Evolutionary conservation across 768 basidiomycete genomes (phyloP).

Genomic region (Crassisporium funariophilum): DNA sequence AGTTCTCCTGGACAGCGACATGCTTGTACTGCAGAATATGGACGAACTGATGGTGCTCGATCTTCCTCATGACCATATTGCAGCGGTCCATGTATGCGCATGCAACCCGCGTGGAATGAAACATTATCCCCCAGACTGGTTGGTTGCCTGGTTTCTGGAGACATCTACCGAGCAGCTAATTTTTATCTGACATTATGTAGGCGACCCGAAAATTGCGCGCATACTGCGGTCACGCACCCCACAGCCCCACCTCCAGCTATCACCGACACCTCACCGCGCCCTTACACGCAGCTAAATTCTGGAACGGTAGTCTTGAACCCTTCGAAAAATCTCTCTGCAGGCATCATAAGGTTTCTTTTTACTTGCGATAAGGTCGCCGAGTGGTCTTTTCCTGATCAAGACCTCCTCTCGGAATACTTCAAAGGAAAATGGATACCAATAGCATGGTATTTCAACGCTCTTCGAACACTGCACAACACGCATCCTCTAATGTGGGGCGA

Average conservation of each 20-base stretch:
- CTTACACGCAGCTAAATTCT: conserved; percentile 85
- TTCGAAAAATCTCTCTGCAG: conserved; percentile 53
- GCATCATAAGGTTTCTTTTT: conserved; percentile 58
- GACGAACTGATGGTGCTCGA: conserved; percentile 68
- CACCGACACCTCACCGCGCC: conserved; percentile 56
- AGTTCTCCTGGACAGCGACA: conserved; percentile 85
- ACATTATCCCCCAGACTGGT: conserved; percentile 93
- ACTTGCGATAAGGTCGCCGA: conserved; percentile 40
- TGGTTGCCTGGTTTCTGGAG: conserved; percentile 25
- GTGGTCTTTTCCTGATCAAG: conserved; percentile 86
- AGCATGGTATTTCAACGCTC: conserved; percentile 88
- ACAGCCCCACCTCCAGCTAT: conserved; percentile 41
- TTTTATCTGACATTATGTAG: conserved; percentile 43
- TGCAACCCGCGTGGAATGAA: conserved; percentile 87
- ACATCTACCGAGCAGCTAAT: conserved; percentile 12
- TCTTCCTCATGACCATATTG: conserved; percentile 73
- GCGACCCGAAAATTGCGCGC: conserved; percentile 91
- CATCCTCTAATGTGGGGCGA: conserved; percentile 85
- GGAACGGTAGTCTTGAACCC: conserved; percentile 88
- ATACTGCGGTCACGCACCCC: conserved; percentile 56
- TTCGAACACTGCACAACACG: conserved; percentile 78
- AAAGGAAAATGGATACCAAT: conserved; percentile 76
- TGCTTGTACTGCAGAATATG: conserved; percentile 83
- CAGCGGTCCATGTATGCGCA: conserved; percentile 87
- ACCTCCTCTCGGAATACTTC: conserved; percentile 83